A percentile compares a stretch with the other conserved stretches of the same genome.
These are phyloP conservation scores for Peniophora sp. DNA, from an alignment of 1,284 basidiomycete genomes.

Conservation along the genomic window DNA sequence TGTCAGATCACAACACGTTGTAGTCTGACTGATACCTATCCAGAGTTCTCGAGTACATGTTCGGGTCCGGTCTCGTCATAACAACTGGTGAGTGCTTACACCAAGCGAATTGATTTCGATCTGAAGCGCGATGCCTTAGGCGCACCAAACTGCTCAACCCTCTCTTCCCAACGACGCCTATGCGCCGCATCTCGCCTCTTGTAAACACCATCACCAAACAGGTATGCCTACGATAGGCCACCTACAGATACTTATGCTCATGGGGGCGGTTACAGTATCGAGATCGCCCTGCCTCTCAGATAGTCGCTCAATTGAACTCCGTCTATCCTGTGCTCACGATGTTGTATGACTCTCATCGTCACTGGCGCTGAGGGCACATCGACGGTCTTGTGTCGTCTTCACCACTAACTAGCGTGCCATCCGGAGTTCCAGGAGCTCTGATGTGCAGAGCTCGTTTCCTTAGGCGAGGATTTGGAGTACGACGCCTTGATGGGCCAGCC, in stretches of 20 bases:
- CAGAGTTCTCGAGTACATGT: too few species aligned
- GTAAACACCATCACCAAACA: constrained; percentile 39
- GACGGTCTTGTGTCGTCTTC: constrained; percentile 11
- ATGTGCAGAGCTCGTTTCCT: constrained; percentile 11
- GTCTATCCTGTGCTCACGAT: neutral
- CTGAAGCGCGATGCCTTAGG: too few species aligned
- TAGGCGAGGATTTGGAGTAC: constrained; percentile 19
- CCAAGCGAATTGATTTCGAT: too few species aligned
- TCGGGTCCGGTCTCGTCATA: too few species aligned
- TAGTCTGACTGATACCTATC: too few species aligned
- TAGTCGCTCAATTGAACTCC: neutral
- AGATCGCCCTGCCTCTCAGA: too few species aligned
- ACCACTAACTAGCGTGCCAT: constrained; percentile 12
- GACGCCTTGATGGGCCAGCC: constrained; percentile 30
- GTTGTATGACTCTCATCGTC: constrained; percentile 10
- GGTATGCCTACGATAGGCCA: constrained; percentile 18
- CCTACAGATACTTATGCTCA: too few species aligned
- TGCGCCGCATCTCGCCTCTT: constrained; percentile 35
- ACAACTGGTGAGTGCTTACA: too few species aligned
- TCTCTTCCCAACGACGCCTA: constrained; percentile 37
- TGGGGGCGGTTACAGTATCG: too few species aligned
- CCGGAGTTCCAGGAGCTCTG: constrained; percentile 12
- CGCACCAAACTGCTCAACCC: constrained; percentile 34
- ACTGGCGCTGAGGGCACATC: constrained; percentile 16
- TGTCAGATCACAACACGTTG: too few species aligned